phyloP scores from a whole-genome alignment of 2,329 filamentous ascomycete species.

The Dactylellina parvicollis region DNA sequence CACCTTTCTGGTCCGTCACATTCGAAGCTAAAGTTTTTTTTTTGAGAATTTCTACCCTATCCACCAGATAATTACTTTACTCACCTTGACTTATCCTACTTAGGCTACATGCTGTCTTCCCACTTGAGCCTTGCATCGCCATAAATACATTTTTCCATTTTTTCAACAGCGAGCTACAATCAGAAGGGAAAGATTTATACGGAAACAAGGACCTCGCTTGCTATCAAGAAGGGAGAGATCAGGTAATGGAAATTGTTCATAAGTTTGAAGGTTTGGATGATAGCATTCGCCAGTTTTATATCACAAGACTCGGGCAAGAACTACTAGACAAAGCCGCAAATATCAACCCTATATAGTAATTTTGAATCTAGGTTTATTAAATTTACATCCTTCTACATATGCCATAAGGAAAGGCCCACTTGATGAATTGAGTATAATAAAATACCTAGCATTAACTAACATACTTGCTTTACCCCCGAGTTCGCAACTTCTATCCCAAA shows the following conservation, averaged over 20 bases:
- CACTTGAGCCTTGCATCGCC: conserved; percentile 71
- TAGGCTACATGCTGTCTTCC: conserved; percentile 74
- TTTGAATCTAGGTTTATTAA: too few relatives aligned
- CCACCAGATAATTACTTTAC: neutral
- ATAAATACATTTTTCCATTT: conserved; percentile 91
- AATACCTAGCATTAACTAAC: too few relatives aligned
- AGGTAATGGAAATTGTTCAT: conserved; percentile 73
- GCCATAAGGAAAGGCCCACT: neutral
- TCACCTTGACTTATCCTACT: neutral
- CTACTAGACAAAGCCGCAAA: conserved; percentile 63
- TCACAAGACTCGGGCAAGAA: conserved; percentile 76
- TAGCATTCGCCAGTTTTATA: conserved; percentile 78
- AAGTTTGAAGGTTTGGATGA: conserved; percentile 67
- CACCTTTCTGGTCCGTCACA: conserved; percentile 73
- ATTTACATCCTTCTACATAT: too few relatives aligned
- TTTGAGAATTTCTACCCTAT: neutral
- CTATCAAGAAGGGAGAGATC: conserved; percentile 81
- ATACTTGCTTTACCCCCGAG: too few relatives aligned
- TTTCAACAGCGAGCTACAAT: conserved; percentile 71
- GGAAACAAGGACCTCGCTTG: conserved; percentile 85
- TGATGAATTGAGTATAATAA: too few relatives aligned
- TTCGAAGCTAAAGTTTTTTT: neutral
- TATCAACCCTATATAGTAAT: too few relatives aligned
- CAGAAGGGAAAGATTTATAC: conserved; percentile 82
- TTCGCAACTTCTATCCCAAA: neutral